Base-by-base conservation (phyloP, 352 stramenopile genomes). In the Globisporangium apiculatum region DNA sequence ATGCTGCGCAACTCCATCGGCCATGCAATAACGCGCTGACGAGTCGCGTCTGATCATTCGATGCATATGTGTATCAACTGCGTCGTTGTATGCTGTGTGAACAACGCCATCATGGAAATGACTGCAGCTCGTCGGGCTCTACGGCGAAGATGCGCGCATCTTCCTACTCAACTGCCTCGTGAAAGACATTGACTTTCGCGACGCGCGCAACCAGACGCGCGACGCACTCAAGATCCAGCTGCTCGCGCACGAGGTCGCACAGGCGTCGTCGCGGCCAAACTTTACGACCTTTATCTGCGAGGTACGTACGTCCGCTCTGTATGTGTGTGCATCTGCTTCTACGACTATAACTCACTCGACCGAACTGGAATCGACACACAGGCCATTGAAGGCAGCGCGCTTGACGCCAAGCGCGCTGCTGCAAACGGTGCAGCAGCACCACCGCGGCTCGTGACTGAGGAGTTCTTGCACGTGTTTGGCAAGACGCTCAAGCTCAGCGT, bases 111-210 rank as follows among this genome's bases (percentile, higher is more conserved):
- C 24, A 3, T 31, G 42, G 42, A 47, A 17, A 14, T 5, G 4
- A 17, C 11, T n/a, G 53, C 60, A 97, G 88, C 70, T 97, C 51
- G 89, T 97, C 51, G 86, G 87, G 37, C 74, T 97, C 18, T 97
- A 97, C 53, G 89, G 89, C 40, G 87, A 97, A 73, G 89, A 97
- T 57, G 85, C 89, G 51, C 83, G 87, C 35, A 90, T 96, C 65
- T 97, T 96, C 64, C 60, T 97, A 53, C 73, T 97, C 53, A 92
- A 93, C 71, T 96, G 86, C 62, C 73, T 97, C 46, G 86, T 97
- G 45, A 84, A 93, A 62, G 87, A 94, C 64, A 95, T 94, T 51
- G 85, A 95, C 65, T 96, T 97, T 65, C 85, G 86, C 37, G 85
- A 96, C 64, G 66, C 81, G 51, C 83, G 86, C 55, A 76, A 74